Conservation (phyloP, 805 yeast genomes). For the Cyberlindnera mississippiensis region DNA sequence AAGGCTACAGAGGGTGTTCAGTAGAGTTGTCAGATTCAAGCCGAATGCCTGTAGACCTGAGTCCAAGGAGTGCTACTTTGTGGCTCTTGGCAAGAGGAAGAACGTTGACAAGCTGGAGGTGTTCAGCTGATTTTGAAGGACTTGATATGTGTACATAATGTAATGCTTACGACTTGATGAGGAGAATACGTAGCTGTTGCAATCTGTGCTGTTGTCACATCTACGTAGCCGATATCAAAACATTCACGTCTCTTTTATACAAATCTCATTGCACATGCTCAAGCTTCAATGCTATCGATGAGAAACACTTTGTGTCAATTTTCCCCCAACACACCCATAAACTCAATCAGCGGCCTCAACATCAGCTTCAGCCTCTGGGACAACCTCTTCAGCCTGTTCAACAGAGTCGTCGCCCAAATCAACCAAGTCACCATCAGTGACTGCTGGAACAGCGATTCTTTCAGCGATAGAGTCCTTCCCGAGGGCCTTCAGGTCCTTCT, state of each 20-base stretch:
- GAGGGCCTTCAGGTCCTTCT: conserved; percentile 43
- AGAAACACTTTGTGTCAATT: neutral
- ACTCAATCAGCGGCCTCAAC: conserved; percentile 4
- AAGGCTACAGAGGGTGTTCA: conserved; percentile 55
- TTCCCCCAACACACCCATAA: neutral
- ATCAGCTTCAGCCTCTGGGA: conserved; percentile 6
- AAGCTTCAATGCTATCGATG: neutral
- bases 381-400: conserved; percentile 17
- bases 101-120: conserved; percentile 41
- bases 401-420: conserved; percentile 35
- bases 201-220: no score
- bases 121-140: conserved; percentile 27
- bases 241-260: neutral
- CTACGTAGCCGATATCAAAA: neutral
- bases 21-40: conserved; percentile 62
- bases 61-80: conserved; percentile 79
- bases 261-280: neutral
- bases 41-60: conserved; percentile 79
- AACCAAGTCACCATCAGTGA: conserved; percentile 31
- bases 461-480: conserved; percentile 60
- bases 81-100: conserved; percentile 52
- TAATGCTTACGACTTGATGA: conserved; percentile 2
- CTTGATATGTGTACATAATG: neutral
- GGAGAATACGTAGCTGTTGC: no score
- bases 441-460: conserved; percentile 46